A percentile compares a stretch with the other conserved stretches of the same genome.
Evolutionary conservation across 164 flowering plant species (phyloP).

Genomic region (Magnolia sinica): DNA sequence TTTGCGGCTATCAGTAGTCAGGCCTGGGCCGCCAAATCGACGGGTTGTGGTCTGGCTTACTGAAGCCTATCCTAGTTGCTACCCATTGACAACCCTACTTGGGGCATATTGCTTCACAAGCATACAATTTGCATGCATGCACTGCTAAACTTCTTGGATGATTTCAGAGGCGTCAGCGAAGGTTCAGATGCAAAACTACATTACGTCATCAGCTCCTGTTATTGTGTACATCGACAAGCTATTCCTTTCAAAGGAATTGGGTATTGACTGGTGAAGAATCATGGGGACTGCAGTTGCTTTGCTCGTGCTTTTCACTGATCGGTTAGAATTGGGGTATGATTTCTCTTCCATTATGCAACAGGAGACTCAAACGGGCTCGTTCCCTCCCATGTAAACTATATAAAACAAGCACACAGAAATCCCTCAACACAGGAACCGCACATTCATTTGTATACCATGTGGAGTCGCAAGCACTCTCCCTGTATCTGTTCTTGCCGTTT

Average conservation of each 20-base stretch:
- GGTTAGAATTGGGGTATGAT: background rate
- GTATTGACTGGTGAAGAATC: conserved; percentile 67
- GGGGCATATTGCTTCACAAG: too few relatives aligned
- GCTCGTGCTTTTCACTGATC: background rate
- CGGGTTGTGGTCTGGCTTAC: too few relatives aligned
- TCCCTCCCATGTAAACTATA: background rate
- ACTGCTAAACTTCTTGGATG: conserved; percentile 5
- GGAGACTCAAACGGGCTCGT: background rate
- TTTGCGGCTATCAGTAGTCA: background rate
- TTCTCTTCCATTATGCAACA: background rate
- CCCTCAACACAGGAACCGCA: background rate
- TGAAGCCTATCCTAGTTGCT: too few relatives aligned
- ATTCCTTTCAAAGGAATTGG: conserved; percentile 60
- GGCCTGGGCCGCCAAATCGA: background rate
- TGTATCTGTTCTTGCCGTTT: too few relatives aligned
- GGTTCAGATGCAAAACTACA: conserved; percentile 66
- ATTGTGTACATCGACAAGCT: conserved; percentile 62
- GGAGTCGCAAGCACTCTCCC: too few relatives aligned
- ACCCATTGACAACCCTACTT: too few relatives aligned
- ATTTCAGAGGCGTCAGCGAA: conserved; percentile 71
- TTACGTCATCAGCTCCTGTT: conserved; percentile 54
- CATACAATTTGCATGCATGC: too few relatives aligned
- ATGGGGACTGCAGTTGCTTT: background rate
- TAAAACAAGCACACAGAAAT: background rate
- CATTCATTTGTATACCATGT: too few relatives aligned